phyloP scores from a whole-genome alignment of 306 rosid genomes.

The Canavalia gladiata region DNA sequence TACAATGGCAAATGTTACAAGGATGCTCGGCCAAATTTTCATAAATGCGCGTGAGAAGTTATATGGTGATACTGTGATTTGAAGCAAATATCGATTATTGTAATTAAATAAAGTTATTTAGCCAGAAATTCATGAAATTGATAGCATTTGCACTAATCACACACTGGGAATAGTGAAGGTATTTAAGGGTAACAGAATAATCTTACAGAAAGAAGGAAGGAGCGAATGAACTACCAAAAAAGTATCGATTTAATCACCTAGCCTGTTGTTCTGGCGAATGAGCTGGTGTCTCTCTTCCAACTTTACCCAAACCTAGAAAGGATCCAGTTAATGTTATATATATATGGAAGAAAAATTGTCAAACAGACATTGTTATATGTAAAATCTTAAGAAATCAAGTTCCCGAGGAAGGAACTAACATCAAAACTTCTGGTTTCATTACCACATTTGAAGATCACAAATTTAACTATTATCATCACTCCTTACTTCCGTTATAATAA shows the following conservation, averaged over 20 bases:
- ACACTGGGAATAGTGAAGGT: conserved; percentile 12
- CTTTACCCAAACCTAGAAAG: conserved; percentile 82
- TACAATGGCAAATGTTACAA: conserved; percentile 15
- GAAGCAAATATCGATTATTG: conserved; percentile 27
- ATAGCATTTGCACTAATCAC: conserved; percentile 30
- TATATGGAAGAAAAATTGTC: conserved; percentile 17
- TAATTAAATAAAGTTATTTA: neutral
- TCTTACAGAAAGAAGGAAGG: conserved; percentile 23
- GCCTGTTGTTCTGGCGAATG: conserved; percentile 76
- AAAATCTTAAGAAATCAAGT: conserved; percentile 28
- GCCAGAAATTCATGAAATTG: conserved; percentile 26
- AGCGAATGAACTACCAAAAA: neutral
- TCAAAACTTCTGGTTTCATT: conserved; percentile 35
- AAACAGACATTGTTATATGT: neutral
- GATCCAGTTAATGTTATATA: conserved; percentile 40
- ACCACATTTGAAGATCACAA: conserved; percentile 26
- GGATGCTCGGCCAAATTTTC: conserved; percentile 26
- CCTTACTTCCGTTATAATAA: conserved; percentile 34
- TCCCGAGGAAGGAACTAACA: conserved; percentile 29
- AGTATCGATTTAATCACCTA: conserved; percentile 59
- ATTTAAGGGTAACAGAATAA: conserved; percentile 5
- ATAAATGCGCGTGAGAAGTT: neutral
- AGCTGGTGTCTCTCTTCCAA: conserved; percentile 80
- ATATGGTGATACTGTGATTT: conserved; percentile 37
- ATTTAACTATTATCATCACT: conserved; percentile 8